Conservation (phyloP, 257 asterid species). For the Forsythia suspensa region DNA sequence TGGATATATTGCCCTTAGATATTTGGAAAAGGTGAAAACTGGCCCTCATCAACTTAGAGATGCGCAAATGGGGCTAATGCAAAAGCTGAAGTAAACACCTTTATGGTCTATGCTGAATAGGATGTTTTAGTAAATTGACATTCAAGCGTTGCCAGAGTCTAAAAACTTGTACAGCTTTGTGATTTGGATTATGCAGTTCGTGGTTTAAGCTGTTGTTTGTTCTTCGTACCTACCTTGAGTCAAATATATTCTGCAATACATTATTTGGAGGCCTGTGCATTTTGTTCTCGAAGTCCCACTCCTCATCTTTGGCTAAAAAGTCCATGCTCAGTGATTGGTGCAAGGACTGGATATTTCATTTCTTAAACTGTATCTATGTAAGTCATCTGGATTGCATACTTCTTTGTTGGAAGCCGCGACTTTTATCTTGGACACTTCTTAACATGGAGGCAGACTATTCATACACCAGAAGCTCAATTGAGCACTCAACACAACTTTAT, state of each 20-base stretch:
- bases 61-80: neutral
- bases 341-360: neutral
- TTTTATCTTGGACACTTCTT: neutral
- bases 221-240: neutral
- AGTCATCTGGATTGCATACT: neutral
- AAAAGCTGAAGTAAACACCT: neutral
- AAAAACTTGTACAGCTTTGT: neutral
- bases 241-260: neutral
- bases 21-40: neutral
- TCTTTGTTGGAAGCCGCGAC: neutral
- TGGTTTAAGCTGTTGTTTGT: neutral
- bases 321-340: neutral
- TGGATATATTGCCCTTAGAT: neutral
- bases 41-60: neutral
- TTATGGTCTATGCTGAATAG: neutral
- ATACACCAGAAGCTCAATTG: neutral
- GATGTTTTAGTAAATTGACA: neutral
- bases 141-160: neutral
- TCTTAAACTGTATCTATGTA: neutral
- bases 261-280: neutral
- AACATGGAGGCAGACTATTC: neutral
- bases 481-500: neutral
- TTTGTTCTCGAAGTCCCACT: neutral
- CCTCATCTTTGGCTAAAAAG: neutral
- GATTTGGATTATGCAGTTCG: neutral